Conservation (phyloP, 352 stramenopile genomes). For the Saprolegnia parasitica region DNA sequence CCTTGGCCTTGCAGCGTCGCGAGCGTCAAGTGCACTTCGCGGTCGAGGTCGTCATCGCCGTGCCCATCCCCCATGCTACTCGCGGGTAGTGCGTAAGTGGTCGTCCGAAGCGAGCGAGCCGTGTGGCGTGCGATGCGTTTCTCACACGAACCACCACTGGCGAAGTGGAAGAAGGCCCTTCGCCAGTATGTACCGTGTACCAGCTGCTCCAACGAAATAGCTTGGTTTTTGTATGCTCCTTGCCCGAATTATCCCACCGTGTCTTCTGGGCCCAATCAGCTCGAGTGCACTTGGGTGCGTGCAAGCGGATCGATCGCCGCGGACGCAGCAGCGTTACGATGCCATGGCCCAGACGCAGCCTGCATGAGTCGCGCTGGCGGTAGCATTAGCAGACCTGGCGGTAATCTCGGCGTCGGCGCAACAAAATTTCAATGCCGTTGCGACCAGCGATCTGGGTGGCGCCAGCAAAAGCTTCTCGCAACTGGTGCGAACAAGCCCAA, state of each 20-base stretch:
- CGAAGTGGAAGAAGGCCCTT: neutral
- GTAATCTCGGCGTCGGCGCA: too few relatives aligned
- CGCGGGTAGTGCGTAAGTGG: slow-evolving; percentile 1
- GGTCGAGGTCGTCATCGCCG: neutral
- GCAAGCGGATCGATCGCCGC: neutral
- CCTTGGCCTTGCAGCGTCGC: slow-evolving; percentile 23
- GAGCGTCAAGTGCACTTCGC: slow-evolving; percentile 7
- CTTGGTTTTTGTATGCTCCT: neutral
- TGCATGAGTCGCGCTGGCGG: too few relatives aligned
- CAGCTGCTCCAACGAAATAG: neutral
- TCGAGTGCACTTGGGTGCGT: neutral
- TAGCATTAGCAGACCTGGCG: too few relatives aligned
- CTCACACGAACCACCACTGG: neutral
- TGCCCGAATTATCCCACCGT: too few relatives aligned
- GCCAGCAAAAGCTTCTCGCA: too few relatives aligned
- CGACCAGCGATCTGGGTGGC: neutral
- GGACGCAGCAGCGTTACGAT: neutral
- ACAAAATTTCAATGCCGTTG: neutral
- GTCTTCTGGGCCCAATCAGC: too few relatives aligned
- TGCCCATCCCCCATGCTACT: slow-evolving; percentile 18
- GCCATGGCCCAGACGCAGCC: too few relatives aligned
- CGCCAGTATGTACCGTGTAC: neutral
- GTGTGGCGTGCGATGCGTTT: neutral
- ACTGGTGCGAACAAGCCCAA: too few relatives aligned
- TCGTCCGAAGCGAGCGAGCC: neutral